A percentile compares a stretch with the other conserved stretches of the same genome.
phyloP scores from a whole-genome alignment of 306 rosid species.

The Quercus parvula region DNA sequence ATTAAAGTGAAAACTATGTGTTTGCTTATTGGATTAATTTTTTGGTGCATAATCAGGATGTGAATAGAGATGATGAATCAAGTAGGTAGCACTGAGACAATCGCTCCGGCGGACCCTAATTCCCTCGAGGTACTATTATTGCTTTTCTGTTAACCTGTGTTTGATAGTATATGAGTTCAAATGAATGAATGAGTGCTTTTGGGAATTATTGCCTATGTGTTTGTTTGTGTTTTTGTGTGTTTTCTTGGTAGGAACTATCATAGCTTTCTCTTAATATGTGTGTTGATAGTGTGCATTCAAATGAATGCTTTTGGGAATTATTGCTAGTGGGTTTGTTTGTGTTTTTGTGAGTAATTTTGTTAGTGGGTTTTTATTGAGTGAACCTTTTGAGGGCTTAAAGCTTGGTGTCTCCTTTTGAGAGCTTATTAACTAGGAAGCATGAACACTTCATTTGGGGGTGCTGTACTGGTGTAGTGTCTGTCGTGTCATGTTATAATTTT shows the following conservation, averaged over 20 bases:
- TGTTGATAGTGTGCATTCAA: neutral
- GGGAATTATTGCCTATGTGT: neutral
- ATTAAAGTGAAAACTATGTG: neutral
- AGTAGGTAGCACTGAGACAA: conserved; percentile 71
- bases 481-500: too few species aligned
- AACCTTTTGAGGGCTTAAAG: neutral
- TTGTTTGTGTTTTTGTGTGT: neutral
- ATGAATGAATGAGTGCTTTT: neutral
- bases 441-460: too few species aligned
- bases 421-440: neutral
- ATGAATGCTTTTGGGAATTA: neutral
- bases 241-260: neutral
- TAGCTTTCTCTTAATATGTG: neutral
- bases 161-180: neutral
- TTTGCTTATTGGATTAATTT: neutral
- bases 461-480: too few species aligned
- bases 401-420: neutral
- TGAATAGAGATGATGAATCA: conserved; percentile 59
- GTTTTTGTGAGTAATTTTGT: neutral
- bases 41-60: conserved; percentile 38
- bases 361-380: neutral
- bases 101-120: conserved; percentile 54
- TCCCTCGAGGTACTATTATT: conserved; percentile 53
- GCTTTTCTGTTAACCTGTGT: neutral
- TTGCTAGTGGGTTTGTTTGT: neutral